These are phyloP conservation scores for Neurospora africana DNA, from an alignment of 495 filamentous ascomycete genomes.

Conservation along the genomic window DNA sequence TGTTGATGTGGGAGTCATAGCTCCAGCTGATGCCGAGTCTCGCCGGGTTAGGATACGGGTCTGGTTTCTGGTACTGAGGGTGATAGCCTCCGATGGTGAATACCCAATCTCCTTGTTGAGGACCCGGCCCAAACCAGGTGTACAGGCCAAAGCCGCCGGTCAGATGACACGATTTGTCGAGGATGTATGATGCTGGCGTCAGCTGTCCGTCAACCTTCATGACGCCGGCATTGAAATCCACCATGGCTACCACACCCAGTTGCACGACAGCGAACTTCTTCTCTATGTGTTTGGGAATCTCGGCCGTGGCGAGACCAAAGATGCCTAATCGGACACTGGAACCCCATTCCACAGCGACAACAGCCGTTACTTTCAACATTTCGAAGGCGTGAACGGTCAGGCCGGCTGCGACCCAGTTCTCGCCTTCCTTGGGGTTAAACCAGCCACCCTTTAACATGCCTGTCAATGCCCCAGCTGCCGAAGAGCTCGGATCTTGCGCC, in stretches of 20 bases:
- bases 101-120: slow-evolving; percentile 34
- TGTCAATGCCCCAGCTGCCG: not conserved
- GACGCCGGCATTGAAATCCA: slow-evolving; percentile 28
- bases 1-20: slow-evolving; percentile 1
- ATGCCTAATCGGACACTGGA: slow-evolving; percentile 25
- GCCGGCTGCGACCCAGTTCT: slow-evolving; percentile 34
- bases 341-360: slow-evolving; percentile 24
- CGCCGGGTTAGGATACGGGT: slow-evolving; percentile 31
- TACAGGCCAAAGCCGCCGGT: slow-evolving; percentile 38
- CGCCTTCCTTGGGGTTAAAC: slow-evolving; percentile 14
- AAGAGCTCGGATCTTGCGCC: not conserved
- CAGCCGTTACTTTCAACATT: slow-evolving; percentile 28
- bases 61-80: slow-evolving; percentile 24
- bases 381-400: slow-evolving; percentile 33
- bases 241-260: slow-evolving; percentile 24
- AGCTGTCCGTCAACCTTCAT: slow-evolving; percentile 34
- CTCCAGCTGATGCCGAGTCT: slow-evolving; percentile 35
- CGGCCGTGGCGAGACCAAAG: slow-evolving; percentile 27
- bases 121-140: slow-evolving; percentile 33
- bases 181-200: slow-evolving; percentile 31
- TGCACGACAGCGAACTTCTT: slow-evolving; percentile 30
- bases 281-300: slow-evolving; percentile 19
- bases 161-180: slow-evolving; percentile 33
- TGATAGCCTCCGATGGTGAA: slow-evolving; percentile 46
- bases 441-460: not conserved